These are phyloP conservation scores for Larix kaempferi DNA, from an alignment of 75 land plant genomes.

Conservation along the genomic window DNA sequence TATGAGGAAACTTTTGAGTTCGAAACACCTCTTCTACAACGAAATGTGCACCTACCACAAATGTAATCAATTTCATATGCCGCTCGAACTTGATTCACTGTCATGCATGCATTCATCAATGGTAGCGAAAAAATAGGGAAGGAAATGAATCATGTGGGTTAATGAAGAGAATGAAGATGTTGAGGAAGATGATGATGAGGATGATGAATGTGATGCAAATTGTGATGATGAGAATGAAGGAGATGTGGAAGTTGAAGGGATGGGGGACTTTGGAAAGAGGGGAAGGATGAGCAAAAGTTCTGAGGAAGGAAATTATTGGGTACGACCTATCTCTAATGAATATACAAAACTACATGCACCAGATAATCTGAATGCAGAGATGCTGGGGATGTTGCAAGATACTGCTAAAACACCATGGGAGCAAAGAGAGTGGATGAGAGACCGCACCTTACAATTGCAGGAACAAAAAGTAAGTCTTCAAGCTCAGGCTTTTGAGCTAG, in stretches of 20 bases:
- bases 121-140: neutral
- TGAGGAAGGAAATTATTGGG: neutral
- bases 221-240: slow-evolving; percentile 10
- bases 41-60: slow-evolving; percentile 78
- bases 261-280: neutral
- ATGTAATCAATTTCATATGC: slow-evolving; percentile 20
- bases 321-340: neutral
- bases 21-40: slow-evolving; percentile 63
- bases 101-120: neutral
- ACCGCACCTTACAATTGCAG: slow-evolving; percentile 30
- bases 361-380: slow-evolving; percentile 7
- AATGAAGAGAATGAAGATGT: slow-evolving; percentile 1
- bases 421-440: slow-evolving; percentile 44
- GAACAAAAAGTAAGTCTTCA: slow-evolving; percentile 40
- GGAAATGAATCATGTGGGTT: neutral
- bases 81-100: slow-evolving; percentile 19
- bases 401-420: slow-evolving; percentile 12
- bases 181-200: slow-evolving; percentile 14
- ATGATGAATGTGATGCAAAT: slow-evolving; percentile 11
- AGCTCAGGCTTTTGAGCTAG: slow-evolving; percentile 53
- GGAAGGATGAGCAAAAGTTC: neutral
- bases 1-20: slow-evolving; percentile 61
- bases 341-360: neutral
- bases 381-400: slow-evolving; percentile 18
- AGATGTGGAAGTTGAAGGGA: slow-evolving; percentile 1